These are phyloP conservation scores for Volvox carteri DNA, from an alignment of 163 green algal genomes.

Conservation along the genomic window DNA sequence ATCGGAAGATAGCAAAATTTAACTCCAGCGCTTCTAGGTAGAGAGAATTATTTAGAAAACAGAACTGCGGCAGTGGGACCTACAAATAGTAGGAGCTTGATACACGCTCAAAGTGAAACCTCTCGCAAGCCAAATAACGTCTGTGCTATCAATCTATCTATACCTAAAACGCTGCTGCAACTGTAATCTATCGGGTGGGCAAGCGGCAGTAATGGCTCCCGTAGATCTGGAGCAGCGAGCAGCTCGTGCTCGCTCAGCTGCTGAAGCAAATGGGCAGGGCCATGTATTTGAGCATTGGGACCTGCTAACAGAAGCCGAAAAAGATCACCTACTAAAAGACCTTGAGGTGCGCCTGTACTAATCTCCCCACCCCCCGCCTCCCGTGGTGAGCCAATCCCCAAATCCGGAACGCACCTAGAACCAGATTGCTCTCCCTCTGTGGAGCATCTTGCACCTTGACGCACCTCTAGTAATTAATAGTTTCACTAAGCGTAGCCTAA, in stretches of 20 bases:
- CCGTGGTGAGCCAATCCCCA: too few species aligned
- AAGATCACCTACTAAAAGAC: conserved; percentile 21
- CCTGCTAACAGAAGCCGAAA: neutral
- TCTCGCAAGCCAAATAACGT: neutral
- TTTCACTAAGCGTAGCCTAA: too few species aligned
- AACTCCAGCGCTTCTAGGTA: too few species aligned
- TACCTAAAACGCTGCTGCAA: neutral
- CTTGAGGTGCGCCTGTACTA: conserved; percentile 24
- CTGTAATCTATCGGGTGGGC: neutral
- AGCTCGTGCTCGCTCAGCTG: neutral
- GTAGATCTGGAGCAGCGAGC: conserved; percentile 7
- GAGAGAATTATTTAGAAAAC: too few species aligned
- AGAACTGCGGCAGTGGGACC: too few species aligned
- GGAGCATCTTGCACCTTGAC: too few species aligned
- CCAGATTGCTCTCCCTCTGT: too few species aligned
- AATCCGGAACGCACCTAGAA: neutral
- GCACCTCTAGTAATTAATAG: too few species aligned
- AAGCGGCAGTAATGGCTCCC: neutral
- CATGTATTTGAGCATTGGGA: conserved; percentile 41
- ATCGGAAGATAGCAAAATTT: too few species aligned
- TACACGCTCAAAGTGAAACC: neutral
- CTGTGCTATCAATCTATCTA: neutral
- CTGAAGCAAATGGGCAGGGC: neutral
- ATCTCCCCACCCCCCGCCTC: neutral
- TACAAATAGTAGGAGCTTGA: too few species aligned